Evolutionary conservation across 2,329 filamentous ascomycete species (phyloP).

Genomic region (Fonsecaea multimorphosa): DNA sequence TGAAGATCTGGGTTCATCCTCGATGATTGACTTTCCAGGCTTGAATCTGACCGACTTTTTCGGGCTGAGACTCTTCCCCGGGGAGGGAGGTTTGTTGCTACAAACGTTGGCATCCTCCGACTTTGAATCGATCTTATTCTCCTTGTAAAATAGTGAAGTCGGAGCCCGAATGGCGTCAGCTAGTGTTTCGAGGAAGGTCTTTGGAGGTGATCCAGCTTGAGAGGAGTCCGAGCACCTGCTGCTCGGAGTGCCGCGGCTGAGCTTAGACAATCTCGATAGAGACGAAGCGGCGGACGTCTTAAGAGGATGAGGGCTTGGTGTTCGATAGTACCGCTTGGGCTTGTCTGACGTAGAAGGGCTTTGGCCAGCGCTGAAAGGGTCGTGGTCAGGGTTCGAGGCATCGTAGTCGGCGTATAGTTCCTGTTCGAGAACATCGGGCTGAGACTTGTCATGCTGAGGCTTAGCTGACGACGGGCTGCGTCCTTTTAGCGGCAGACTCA

Average conservation of each 20-base stretch:
- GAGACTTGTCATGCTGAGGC: not conserved
- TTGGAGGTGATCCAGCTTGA: constrained; percentile 22
- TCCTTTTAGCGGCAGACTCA: not conserved
- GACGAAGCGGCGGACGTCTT: constrained; percentile 17
- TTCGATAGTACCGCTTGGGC: constrained; percentile 18
- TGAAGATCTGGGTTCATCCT: constrained; percentile 23
- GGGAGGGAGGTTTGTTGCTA: not conserved
- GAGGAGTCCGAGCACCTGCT: constrained; percentile 19
- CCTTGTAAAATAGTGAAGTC: constrained; percentile 32
- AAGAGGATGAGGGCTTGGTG: constrained; percentile 32
- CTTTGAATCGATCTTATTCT: constrained; percentile 18
- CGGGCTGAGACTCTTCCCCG: constrained; percentile 12
- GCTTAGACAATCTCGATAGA: constrained; percentile 7
- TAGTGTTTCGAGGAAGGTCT: constrained; percentile 31
- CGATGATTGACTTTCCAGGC: constrained; percentile 25
- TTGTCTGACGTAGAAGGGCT: constrained; percentile 5
- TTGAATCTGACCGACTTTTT: constrained; percentile 34
- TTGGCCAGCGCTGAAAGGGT: constrained; percentile 6
- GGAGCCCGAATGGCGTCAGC: constrained; percentile 29
- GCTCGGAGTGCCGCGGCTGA: constrained; percentile 8
- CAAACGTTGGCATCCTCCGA: not conserved
- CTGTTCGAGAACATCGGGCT: constrained; percentile 20
- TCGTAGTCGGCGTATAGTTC: constrained; percentile 23
- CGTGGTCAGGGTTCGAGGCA: constrained; percentile 14
- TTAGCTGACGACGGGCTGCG: constrained; percentile 14